Percentiles rank a stretch among this genome's conserved stretches.
These are phyloP conservation scores for Blepharisma stoltei DNA, from an alignment of 73 alveolate species.

Conservation along the genomic window DNA sequence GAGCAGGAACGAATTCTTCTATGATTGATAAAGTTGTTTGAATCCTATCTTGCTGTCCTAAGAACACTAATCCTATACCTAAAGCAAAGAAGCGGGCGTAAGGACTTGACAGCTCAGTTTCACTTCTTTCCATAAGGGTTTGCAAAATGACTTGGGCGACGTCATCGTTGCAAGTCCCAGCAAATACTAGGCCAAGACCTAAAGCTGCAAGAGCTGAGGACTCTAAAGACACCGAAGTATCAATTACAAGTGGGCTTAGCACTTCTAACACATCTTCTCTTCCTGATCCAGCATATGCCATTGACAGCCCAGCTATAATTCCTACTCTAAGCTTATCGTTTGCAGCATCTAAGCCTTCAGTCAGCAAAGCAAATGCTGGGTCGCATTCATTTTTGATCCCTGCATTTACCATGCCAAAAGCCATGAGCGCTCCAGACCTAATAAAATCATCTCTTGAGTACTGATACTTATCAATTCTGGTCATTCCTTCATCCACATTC, in stretches of 20 bases:
- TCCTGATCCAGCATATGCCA: conserved; percentile 94
- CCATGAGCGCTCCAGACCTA: conserved; percentile 88
- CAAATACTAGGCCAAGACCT: conserved; percentile 85
- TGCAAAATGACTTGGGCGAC: conserved; percentile 92
- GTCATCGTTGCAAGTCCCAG: conserved; percentile 93
- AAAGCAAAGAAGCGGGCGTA: conserved; percentile 87
- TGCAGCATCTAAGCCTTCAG: conserved; percentile 51
- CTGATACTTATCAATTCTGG: conserved; percentile 84
- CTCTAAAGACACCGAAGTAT: conserved; percentile 74
- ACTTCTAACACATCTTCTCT: conserved; percentile 69
- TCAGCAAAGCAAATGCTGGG: conserved; percentile 61
- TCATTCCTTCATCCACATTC: conserved; percentile 93
- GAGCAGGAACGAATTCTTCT: conserved; percentile 37
- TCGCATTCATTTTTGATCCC: conserved; percentile 79
- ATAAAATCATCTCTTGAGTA: conserved; percentile 61
- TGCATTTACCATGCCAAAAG: conserved; percentile 79
- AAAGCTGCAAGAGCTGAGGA: conserved; percentile 96
- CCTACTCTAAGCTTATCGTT: conserved; percentile 41
- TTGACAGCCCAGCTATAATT: conserved; percentile 72
- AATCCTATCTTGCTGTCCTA: conserved; percentile 79
- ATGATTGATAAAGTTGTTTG: conserved; percentile 65
- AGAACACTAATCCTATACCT: conserved; percentile 92
- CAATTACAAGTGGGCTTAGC: conserved; percentile 50
- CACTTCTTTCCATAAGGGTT: conserved; percentile 88
- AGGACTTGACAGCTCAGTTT: conserved; percentile 75